A percentile compares a stretch with the other conserved stretches of the same genome.
Conservation (phyloP, 441 rosid genomes). For the Melastoma candidum region DNA sequence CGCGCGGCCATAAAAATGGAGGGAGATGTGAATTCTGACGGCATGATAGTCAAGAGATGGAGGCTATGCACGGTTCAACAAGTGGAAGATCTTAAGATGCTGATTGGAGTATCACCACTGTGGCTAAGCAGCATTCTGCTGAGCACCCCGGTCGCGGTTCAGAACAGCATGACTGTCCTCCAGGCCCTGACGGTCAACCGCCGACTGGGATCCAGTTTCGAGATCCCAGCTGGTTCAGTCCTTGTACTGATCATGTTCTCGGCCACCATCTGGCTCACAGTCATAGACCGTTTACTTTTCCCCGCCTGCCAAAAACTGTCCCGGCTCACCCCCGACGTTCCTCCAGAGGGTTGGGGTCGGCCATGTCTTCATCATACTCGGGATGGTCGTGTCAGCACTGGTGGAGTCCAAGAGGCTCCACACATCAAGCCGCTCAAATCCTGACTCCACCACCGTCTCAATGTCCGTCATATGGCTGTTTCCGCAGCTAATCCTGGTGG, state of each 20-base stretch:
- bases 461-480: conserved; percentile 43
- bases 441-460: conserved; percentile 18
- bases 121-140: conserved; percentile 20
- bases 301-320: conserved; percentile 27
- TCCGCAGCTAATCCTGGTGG: conserved; percentile 38
- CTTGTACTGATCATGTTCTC: conserved; percentile 18
- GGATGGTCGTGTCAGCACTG: conserved; percentile 37
- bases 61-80: conserved; percentile 25
- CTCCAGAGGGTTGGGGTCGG: conserved; percentile 44
- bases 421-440: conserved; percentile 13
- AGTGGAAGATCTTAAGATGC: conserved; percentile 24
- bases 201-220: conserved; percentile 24
- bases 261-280: conserved; percentile 12
- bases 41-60: conserved; percentile 23
- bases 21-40: conserved; percentile 18
- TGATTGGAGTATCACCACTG: conserved; percentile 19
- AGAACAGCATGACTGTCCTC: conserved; percentile 24
- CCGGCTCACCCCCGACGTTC: conserved; percentile 17
- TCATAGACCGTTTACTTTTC: conserved; percentile 20
- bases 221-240: conserved; percentile 34
- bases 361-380: conserved; percentile 31
- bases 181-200: conserved; percentile 38
- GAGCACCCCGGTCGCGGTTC: conserved; percentile 23
- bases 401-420: conserved; percentile 32
- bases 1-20: conserved; percentile 26